These are phyloP conservation scores for Rhizopogon parksii DNA, from an alignment of 1,284 basidiomycete genomes.

Conservation along the genomic window DNA sequence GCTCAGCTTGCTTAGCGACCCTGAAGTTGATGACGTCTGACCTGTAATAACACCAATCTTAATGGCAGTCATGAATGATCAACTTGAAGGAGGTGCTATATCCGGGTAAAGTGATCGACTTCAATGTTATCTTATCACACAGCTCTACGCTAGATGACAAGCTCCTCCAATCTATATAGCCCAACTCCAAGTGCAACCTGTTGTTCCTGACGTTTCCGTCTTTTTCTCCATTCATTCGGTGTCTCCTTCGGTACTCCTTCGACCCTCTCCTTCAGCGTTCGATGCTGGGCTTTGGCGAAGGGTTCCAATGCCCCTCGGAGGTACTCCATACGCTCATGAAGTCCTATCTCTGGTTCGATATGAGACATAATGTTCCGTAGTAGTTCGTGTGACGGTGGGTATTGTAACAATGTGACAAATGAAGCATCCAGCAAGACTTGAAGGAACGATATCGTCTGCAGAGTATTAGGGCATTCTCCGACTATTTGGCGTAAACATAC, in stretches of 20 bases:
- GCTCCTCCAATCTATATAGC: slow-evolving; percentile 62
- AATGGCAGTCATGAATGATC: slow-evolving; percentile 15
- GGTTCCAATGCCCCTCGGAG: slow-evolving; percentile 55
- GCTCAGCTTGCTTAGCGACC: not conserved
- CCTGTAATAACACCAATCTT: slow-evolving; percentile 24
- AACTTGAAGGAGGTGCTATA: no score
- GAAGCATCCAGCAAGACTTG: slow-evolving; percentile 62
- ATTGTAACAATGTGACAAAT: slow-evolving; percentile 49
- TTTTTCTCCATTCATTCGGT: slow-evolving; percentile 40
- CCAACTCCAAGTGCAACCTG: slow-evolving; percentile 50
- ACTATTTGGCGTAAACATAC: slow-evolving; percentile 24
- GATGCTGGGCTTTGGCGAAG: slow-evolving; percentile 48
- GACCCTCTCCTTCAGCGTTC: slow-evolving; percentile 37
- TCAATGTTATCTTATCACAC: not conserved
- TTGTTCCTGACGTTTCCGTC: slow-evolving; percentile 49
- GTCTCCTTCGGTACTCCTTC: slow-evolving; percentile 30
- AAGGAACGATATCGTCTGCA: slow-evolving; percentile 39
- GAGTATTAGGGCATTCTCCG: not conserved
- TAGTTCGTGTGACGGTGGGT: slow-evolving; percentile 42
- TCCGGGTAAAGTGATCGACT: not conserved
- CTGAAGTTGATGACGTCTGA: slow-evolving; percentile 3
- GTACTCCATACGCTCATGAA: slow-evolving; percentile 42
- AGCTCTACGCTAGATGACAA: slow-evolving; percentile 39
- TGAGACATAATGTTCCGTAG: slow-evolving; percentile 43
- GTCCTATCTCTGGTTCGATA: slow-evolving; percentile 47